Percentiles rank a stretch among this genome's conserved stretches.
Evolutionary conservation across 257 asterid genomes (phyloP).

Genomic region (Nicotiana obtusifolia): DNA sequence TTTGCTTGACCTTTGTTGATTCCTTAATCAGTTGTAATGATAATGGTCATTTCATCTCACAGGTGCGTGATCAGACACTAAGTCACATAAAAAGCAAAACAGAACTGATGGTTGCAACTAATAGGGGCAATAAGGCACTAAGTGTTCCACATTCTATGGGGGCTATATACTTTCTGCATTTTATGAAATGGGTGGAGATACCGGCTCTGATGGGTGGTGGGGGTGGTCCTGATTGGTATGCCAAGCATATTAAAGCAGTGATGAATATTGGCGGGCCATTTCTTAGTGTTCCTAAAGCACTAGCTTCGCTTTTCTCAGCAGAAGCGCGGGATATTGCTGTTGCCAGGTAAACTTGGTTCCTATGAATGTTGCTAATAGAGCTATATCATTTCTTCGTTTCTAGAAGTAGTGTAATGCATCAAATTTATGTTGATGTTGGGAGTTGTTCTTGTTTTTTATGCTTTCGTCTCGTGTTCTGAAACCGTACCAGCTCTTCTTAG

Average conservation of each 20-base stretch:
- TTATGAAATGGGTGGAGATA: conserved; percentile 93
- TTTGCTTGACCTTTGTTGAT: not conserved
- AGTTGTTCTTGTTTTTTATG: not conserved
- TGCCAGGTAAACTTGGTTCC: conserved; percentile 39
- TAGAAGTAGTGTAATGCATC: not conserved
- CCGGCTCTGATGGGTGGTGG: conserved; percentile 95
- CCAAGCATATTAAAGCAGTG: conserved; percentile 78
- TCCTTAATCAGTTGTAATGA: not conserved
- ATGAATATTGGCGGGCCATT: conserved; percentile 87
- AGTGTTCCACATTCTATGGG: conserved; percentile 94
- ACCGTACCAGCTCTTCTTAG: too few species aligned
- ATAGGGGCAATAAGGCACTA: conserved; percentile 72
- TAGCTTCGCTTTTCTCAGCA: conserved; percentile 74
- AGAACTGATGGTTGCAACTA: conserved; percentile 73
- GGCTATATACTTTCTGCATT: conserved; percentile 71
- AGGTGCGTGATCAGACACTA: conserved; percentile 76
- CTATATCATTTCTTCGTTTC: not conserved
- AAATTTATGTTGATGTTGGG: not conserved
- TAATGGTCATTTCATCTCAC: conserved; percentile 3
- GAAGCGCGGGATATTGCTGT: conserved; percentile 77
- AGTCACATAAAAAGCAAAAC: conserved; percentile 74
- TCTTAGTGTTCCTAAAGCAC: conserved; percentile 76
- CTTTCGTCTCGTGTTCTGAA: not conserved
- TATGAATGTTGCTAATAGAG: not conserved
- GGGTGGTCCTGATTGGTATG: conserved; percentile 89